A percentile compares a stretch with the other conserved stretches of the same genome.
phyloP scores from a whole-genome alignment of 352 stramenopile species.

The Aphanomyces stellatus region DNA sequence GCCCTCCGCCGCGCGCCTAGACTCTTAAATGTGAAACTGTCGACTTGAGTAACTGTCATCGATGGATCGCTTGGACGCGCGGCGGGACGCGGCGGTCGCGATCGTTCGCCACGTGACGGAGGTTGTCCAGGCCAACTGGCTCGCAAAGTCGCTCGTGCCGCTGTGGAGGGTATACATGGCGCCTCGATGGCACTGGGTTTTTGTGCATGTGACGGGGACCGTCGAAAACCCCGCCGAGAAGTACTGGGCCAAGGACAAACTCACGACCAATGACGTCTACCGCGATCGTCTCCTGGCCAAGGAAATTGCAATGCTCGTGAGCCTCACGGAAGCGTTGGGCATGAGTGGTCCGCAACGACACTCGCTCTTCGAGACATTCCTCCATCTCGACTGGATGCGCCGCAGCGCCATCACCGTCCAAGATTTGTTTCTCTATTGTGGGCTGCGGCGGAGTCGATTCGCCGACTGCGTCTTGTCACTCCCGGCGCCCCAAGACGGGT shows the following conservation, averaged over 20 bases:
- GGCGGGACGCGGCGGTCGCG: neutral
- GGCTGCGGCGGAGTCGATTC: slow-evolving; percentile 8
- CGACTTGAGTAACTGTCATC: neutral
- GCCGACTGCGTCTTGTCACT: slow-evolving; percentile 7
- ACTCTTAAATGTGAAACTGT: neutral
- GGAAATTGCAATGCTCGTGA: slow-evolving; percentile 9
- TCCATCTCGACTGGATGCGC: slow-evolving; percentile 18
- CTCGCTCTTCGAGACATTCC: slow-evolving; percentile 1
- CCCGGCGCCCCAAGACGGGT: slow-evolving; percentile 1
- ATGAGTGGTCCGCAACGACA: slow-evolving; percentile 11
- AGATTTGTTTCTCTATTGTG: slow-evolving; percentile 15
- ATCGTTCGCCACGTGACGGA: neutral
- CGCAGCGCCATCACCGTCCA: slow-evolving; percentile 9
- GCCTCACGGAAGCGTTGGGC: slow-evolving; percentile 3
- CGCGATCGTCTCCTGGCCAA: slow-evolving; percentile 12
- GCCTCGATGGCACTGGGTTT: neutral
- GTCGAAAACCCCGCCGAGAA: neutral
- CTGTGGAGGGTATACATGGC: neutral
- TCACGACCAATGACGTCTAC: slow-evolving; percentile 15
- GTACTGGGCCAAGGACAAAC: slow-evolving; percentile 1
- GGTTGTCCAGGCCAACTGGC: neutral
- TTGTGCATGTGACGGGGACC: neutral
- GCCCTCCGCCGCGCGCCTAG: neutral
- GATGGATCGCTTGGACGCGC: neutral
- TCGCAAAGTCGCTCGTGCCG: neutral